These are phyloP conservation scores for Vanilla planifolia DNA, from an alignment of 106 monocot species.

Conservation along the genomic window DNA sequence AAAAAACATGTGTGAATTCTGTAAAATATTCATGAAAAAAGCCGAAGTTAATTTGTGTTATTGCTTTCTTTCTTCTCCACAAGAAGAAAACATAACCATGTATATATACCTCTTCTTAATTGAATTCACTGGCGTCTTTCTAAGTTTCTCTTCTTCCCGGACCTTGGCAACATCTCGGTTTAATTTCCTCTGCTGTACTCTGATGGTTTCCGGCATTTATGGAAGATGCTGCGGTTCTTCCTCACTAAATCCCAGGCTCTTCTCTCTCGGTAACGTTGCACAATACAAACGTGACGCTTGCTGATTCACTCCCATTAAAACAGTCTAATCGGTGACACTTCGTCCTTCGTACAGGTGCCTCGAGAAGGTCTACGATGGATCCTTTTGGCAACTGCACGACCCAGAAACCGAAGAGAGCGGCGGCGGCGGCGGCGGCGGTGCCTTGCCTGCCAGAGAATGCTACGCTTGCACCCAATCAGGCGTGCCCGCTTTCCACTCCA, in stretches of 20 bases:
- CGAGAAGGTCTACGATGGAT: too few relatives aligned
- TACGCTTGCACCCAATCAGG: constrained; percentile 74
- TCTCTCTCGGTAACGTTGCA: constrained; percentile 17
- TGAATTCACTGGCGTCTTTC: too few relatives aligned
- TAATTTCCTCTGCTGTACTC: not conserved
- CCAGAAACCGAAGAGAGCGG: not conserved
- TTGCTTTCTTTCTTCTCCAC: too few relatives aligned
- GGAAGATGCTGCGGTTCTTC: constrained; percentile 26
- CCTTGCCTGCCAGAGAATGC: constrained; percentile 29
- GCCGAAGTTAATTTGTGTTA: too few relatives aligned
- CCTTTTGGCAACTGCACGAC: too few relatives aligned
- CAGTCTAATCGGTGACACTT: not conserved
- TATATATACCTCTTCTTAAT: too few relatives aligned
- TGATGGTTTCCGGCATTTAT: constrained; percentile 20
- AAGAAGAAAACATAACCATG: too few relatives aligned
- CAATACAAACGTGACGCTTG: too few relatives aligned
- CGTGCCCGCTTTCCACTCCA: constrained; percentile 69
- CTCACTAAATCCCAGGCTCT: constrained; percentile 11
- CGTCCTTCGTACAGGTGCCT: not conserved
- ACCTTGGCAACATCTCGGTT: not conserved
- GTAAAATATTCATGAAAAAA: too few relatives aligned
- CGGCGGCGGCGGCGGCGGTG: not conserved
- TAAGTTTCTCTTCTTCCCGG: too few relatives aligned
- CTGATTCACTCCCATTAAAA: too few relatives aligned
- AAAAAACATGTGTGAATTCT: too few relatives aligned